A percentile compares a stretch with the other conserved stretches of the same genome.
Evolutionary conservation across 345 rosid genomes (phyloP).

Genomic region (Ceriops zippeliana): DNA sequence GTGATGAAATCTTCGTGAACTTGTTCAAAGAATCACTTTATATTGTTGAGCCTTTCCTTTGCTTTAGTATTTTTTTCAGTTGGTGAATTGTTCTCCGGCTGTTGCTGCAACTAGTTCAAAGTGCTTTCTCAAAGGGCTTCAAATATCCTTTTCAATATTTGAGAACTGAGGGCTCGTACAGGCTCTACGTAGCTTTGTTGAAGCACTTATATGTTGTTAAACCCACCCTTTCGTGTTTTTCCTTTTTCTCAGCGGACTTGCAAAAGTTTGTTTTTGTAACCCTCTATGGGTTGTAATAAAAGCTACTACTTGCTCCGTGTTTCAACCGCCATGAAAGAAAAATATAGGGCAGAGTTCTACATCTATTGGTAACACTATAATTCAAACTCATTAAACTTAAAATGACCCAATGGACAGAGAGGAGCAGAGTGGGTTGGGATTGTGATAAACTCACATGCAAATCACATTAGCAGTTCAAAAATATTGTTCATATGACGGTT

Average conservation of each 20-base stretch:
- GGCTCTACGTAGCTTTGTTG: not conserved
- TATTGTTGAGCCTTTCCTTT: too few species aligned
- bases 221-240: not conserved
- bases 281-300: slow-evolving; percentile 3
- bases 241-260: not conserved
- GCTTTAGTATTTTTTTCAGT: not conserved
- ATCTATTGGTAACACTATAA: too few species aligned
- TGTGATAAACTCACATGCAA: too few species aligned
- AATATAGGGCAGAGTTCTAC: too few species aligned
- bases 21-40: not conserved
- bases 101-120: slow-evolving; percentile 18
- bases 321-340: not conserved
- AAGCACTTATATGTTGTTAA: not conserved
- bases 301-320: not conserved
- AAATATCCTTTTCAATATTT: not conserved
- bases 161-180: not conserved
- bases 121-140: slow-evolving; percentile 20
- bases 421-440: too few species aligned
- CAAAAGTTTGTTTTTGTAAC: not conserved
- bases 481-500: too few species aligned
- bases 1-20: not conserved
- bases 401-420: too few species aligned
- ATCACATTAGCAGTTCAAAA: too few species aligned
- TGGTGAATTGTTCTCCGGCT: not conserved
- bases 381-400: too few species aligned